Evolutionary conservation across 176 grass and related monocot species (phyloP).

Genomic region (Triticum urartu): DNA sequence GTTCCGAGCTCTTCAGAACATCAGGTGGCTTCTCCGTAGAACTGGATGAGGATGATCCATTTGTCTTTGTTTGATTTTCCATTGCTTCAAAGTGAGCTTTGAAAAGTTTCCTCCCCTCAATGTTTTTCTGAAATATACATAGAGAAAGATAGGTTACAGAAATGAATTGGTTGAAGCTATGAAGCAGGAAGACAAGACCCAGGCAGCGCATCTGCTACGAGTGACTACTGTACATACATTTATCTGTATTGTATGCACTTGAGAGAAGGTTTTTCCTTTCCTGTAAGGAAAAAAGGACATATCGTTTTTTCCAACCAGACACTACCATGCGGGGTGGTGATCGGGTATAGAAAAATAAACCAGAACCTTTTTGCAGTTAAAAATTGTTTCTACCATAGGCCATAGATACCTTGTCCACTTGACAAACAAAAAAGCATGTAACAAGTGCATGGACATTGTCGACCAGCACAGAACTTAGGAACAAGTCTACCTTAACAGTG

Average conservation of each 20-base stretch:
- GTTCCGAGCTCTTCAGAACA: conserved; percentile 21
- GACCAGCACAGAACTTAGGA: conserved; percentile 1
- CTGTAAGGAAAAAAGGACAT: neutral
- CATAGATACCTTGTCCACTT: neutral
- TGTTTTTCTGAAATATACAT: conserved; percentile 44
- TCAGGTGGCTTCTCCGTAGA: conserved; percentile 49
- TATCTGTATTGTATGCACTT: neutral
- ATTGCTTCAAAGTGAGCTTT: conserved; percentile 59
- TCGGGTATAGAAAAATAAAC: neutral
- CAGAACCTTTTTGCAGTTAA: neutral
- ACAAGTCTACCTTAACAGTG: neutral
- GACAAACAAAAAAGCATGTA: neutral
- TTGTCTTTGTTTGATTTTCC: conserved; percentile 39
- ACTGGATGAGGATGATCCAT: conserved; percentile 53
- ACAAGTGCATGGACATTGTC: neutral
- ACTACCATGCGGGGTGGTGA: neutral
- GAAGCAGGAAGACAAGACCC: conserved; percentile 2
- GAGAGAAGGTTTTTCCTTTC: neutral
- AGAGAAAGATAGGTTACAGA: conserved; percentile 30
- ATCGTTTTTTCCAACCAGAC: neutral
- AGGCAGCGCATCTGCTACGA: neutral
- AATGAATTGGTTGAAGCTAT: conserved; percentile 5
- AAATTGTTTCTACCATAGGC: neutral
- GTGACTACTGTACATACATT: neutral
- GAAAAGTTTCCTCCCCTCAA: conserved; percentile 58